Evolutionary conservation across 1,284 basidiomycete species (phyloP).

Genomic region (Apiotrichum laibachii): DNA sequence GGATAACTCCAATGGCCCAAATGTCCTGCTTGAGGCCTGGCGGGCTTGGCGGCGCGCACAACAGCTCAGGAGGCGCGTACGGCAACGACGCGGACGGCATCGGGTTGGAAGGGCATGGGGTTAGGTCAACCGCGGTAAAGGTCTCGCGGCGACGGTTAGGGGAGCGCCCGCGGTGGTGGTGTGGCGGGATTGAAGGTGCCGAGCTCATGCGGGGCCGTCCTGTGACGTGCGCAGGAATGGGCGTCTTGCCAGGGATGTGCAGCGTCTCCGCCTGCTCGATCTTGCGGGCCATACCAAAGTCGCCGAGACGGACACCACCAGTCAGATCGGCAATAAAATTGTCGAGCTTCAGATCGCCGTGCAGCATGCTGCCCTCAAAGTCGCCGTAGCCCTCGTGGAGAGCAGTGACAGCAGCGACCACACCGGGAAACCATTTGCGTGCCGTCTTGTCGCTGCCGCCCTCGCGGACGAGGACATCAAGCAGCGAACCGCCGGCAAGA

Average conservation of each 20-base stretch:
- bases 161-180: constrained; percentile 1
- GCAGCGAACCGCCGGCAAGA: constrained; percentile 79
- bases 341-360: constrained; percentile 94
- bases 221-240: constrained; percentile 3
- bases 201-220: constrained; percentile 2
- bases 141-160: constrained; percentile 16
- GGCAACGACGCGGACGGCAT: constrained; percentile 80
- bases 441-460: constrained; percentile 63
- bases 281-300: constrained; percentile 47
- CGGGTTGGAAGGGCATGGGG: constrained; percentile 3
- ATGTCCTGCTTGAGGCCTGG: constrained; percentile 68
- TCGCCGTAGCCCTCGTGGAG: constrained; percentile 63
- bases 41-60: constrained; percentile 54
- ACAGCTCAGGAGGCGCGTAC: constrained; percentile 80
- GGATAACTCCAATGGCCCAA: constrained; percentile 86
- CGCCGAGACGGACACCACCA: constrained; percentile 55
- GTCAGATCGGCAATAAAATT: constrained; percentile 87
- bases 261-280: constrained; percentile 14
- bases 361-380: constrained; percentile 66
- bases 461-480: constrained; percentile 71
- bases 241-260: background rate
- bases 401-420: constrained; percentile 80
- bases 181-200: background rate
- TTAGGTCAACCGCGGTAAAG: constrained; percentile 2
- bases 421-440: constrained; percentile 83